Conservation (phyloP, 805 yeast genomes). For the Pichia exigua region DNA sequence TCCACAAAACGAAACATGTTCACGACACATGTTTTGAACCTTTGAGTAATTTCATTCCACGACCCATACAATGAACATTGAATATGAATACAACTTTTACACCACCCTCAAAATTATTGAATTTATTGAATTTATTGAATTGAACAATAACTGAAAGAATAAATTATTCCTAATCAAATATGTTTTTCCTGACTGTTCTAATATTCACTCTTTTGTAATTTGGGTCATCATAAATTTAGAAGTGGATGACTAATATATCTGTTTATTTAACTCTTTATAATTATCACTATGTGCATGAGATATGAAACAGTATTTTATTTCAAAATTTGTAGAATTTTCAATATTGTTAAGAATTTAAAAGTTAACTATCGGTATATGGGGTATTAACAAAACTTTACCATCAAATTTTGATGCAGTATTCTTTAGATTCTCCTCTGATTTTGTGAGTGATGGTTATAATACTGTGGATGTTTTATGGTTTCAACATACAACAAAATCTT, state of each 20-base stretch:
- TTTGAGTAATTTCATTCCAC: conserved; percentile 12
- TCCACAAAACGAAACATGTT: conserved; percentile 13
- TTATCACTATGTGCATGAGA: conserved; percentile 18
- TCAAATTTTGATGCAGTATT: conserved; percentile 8
- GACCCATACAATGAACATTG: conserved; percentile 17
- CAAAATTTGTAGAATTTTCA: too few relatives aligned
- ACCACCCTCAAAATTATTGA: not conserved
- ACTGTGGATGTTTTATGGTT: not conserved
- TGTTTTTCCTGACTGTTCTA: not conserved
- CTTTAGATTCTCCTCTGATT: not conserved
- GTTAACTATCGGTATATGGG: conserved; percentile 12
- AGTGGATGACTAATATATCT: not conserved
- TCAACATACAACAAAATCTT: not conserved
- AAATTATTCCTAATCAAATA: not conserved
- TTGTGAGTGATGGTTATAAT: not conserved
- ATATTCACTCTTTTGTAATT: conserved; percentile 2
- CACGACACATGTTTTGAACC: not conserved
- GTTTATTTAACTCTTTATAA: conserved; percentile 3
- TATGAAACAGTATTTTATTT: conserved; percentile 11
- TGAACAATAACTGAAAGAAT: not conserved
- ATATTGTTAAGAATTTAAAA: not conserved
- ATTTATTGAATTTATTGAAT: not conserved
- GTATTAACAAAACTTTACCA: conserved; percentile 10
- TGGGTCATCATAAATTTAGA: conserved; percentile 1
- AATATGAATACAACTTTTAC: conserved; percentile 13